phyloP scores from a whole-genome alignment of 192 early-diverging fungal genomes.

The Mortierella antarctica region DNA sequence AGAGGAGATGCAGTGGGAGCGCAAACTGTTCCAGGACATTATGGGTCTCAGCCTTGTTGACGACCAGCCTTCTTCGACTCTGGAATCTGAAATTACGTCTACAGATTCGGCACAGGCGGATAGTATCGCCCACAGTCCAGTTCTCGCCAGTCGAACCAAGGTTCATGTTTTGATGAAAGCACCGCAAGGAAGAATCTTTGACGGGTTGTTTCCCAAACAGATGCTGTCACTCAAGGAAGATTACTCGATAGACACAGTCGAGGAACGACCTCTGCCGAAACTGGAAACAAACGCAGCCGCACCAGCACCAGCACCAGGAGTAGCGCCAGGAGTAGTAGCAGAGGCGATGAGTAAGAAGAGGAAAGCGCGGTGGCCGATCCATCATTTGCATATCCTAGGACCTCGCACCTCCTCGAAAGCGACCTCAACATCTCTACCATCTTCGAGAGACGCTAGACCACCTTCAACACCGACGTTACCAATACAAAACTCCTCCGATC shows the following conservation, averaged over 20 bases:
- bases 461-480: neutral
- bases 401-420: neutral
- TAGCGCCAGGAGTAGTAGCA: neutral
- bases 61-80: neutral
- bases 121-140: neutral
- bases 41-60: slow-evolving; percentile 21
- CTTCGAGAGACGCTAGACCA: neutral
- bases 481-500: neutral
- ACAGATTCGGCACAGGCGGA: no score
- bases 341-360: neutral
- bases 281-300: no score
- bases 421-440: neutral
- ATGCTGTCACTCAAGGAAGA: slow-evolving; percentile 25
- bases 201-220: slow-evolving; percentile 30
- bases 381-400: slow-evolving; percentile 31
- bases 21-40: slow-evolving; percentile 25
- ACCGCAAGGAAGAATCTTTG: slow-evolving; percentile 5
- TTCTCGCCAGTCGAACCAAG: neutral
- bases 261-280: neutral
- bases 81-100: no score
- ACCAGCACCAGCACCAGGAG: neutral
- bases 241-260: neutral
- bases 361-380: slow-evolving; percentile 26
- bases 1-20: slow-evolving; percentile 20
- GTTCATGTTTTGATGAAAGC: slow-evolving; percentile 30